Evolutionary conservation across 2,329 filamentous ascomycete species (phyloP), one percentile per base, ranked within the genome.

Genomic region (Cladosporium oxysporum): DNA sequence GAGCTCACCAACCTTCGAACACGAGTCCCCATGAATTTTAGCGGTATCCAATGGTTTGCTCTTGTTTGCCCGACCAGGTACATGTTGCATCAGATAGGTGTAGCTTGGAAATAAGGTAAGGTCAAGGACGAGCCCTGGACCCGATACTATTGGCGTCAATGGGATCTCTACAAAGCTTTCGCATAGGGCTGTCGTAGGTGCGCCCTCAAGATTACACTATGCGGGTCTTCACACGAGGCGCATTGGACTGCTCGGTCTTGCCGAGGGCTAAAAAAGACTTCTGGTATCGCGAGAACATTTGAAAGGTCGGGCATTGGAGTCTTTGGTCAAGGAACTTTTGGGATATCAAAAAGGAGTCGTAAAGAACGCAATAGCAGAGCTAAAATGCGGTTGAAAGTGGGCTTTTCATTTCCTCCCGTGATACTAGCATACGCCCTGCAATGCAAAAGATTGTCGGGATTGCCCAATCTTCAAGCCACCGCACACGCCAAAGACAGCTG

Each of bases 321-420:
- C 33, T 23, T 23, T 60, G 41, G 58, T 31, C 28, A 29, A 49
- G 55, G 21, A 58, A 53, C 28, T 41, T 37, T 35, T 55, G 52
- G 58, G 41, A 49, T 60, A 60, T 60, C 58, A 60, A 60, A 62
- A 26, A 23, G 29, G 26, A 53, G 47, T 62, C 47, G 47, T 62
- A 62, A 62, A 60, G 21, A 52, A 62, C 29, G 59, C 59, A 52
- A 21, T 52, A 62, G 26, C 59, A 62, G 29, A 62, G 31, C 60
- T 53, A 26, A 26, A 44, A 55, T 50, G 60, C 60, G 60, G 49
- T 62, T 62, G 60, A 62, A 62, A 37, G 49, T 62, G 60, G 60
- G 60, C 60, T 62, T 62, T 62, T 62, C 47, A 62, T 53, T 62
- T 62, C 60, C 60, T 62, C 60, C 60, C 60, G 55, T 37, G 49